Evolutionary conservation across 2,329 filamentous ascomycete genomes (phyloP).

Genomic region (Leptographium radiaticola): DNA sequence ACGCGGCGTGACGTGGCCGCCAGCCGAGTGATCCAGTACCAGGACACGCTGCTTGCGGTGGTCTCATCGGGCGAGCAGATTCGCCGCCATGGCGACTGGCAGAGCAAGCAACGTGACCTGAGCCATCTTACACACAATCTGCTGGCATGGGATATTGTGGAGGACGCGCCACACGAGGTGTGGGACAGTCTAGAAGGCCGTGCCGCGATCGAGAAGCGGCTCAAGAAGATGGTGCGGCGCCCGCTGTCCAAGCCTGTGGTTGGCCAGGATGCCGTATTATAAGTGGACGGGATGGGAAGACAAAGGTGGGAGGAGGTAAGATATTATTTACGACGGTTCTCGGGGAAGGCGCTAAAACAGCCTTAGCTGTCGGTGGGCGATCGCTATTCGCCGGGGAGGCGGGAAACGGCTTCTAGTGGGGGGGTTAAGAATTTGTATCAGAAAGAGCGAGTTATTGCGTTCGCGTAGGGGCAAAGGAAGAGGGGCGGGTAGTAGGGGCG

Average conservation of each 20-base stretch:
- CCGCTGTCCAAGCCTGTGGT: background rate
- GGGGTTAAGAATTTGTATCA: background rate
- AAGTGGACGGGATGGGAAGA: background rate
- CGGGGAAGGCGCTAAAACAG: conserved; percentile 1
- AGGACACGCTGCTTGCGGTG: conserved; percentile 63
- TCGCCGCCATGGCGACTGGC: conserved; percentile 58
- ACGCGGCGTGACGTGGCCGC: conserved; percentile 71
- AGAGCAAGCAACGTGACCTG: conserved; percentile 71
- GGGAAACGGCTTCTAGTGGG: background rate
- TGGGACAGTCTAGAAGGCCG: conserved; percentile 68
- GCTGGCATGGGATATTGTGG: conserved; percentile 73
- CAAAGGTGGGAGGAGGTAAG: background rate
- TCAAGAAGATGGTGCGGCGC: conserved; percentile 50
- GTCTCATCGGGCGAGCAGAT: conserved; percentile 70
- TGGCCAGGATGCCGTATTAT: background rate
- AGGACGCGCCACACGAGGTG: conserved; percentile 71
- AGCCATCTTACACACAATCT: conserved; percentile 69
- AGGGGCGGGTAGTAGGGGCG: background rate
- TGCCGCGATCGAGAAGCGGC: conserved; percentile 61
- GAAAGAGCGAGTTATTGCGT: background rate
- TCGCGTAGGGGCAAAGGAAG: background rate
- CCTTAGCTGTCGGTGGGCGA: background rate
- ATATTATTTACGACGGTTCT: too few relatives aligned
- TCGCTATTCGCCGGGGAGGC: background rate
- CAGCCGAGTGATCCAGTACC: conserved; percentile 65